Evolutionary conservation across 2,329 filamentous ascomycete genomes (phyloP).

Genomic region (Pyricularia pennisetigena): DNA sequence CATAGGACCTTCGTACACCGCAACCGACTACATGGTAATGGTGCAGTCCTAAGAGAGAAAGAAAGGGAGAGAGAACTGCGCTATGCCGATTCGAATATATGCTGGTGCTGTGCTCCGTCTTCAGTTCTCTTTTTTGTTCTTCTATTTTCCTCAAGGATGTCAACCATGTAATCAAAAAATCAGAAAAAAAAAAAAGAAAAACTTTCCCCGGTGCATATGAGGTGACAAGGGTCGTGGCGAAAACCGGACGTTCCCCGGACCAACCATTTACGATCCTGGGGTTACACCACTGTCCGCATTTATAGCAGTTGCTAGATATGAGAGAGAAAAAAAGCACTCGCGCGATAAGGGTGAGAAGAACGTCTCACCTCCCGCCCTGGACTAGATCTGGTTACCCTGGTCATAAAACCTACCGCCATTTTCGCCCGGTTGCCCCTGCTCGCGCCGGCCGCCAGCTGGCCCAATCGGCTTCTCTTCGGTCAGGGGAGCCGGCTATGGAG

Average conservation of each 20-base stretch:
- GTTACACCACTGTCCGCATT: neutral
- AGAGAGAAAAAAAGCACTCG: neutral
- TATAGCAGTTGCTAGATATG: neutral
- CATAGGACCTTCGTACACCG: neutral
- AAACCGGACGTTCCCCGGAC: neutral
- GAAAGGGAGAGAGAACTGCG: neutral
- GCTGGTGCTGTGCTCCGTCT: neutral
- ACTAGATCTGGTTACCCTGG: neutral
- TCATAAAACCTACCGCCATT: neutral
- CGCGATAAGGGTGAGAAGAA: neutral
- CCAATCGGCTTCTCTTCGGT: neutral
- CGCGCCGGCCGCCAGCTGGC: neutral
- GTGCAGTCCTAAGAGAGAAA: no score
- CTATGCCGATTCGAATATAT: neutral
- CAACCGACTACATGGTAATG: neutral
- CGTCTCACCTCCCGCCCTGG: neutral
- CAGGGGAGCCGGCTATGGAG: neutral
- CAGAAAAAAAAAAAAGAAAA: no score
- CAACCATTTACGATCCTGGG: neutral
- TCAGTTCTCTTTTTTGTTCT: neutral
- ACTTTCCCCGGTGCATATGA: neutral
- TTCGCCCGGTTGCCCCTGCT: neutral
- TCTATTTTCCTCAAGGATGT: conserved; percentile 5
- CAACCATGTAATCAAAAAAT: neutral
- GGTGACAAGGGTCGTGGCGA: neutral